Base-by-base conservation (phyloP, 2,329 filamentous ascomycete genomes). In the Colletotrichum orchidophilum region DNA sequence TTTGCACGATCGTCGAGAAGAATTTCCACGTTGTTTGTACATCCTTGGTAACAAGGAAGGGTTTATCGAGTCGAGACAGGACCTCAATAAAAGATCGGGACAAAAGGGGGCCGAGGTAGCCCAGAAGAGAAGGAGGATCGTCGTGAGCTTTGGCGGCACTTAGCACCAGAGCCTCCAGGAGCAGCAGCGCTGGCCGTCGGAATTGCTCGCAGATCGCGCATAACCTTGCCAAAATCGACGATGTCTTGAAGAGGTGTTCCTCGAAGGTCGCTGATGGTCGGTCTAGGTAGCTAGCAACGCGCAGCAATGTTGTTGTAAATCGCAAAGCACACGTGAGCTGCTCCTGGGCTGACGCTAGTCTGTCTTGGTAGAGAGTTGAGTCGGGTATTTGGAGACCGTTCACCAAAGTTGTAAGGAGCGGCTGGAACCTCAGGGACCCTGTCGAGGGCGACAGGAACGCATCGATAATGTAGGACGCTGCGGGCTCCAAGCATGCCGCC, bases 111-210 rank as follows among this genome's bases (percentile, higher is more conserved):
- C 95, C 95, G 7, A 99, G 85, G 78, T 97, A 94, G 35, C 95
- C 95, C 26, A 99, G 89, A n/a, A 99, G 86, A 7, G 96, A 98
- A n/a, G 94, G 94, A 1, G 95, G 94, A 75, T 98, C 95, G n/a
- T 86, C 87, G 33, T 87, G 83, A 18, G 86, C 83, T 72, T 89
- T 89, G 27, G 91, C 90, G 27, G 93, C 92, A 74, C 88, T 91
- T 53, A 91, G 86, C 31, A 97, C 90, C 21, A 97, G 82, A 12
- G 91, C 89, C 72, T 95, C 91, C 8, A 97, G 84, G 2, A 98
- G 83, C 29, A 87, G 85, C 35, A 95, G 87, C 1, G 93, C 88
- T 2, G 91, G 87, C 15, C 86, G 84, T 75, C 89, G 90, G 80
- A 93, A 94, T 8, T 83, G 80, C 71, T 93, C 90, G 72, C 91